A percentile compares a stretch with the other conserved stretches of the same genome.
Conservation (phyloP, 1,284 basidiomycete genomes). For the Boletus sp. region DNA sequence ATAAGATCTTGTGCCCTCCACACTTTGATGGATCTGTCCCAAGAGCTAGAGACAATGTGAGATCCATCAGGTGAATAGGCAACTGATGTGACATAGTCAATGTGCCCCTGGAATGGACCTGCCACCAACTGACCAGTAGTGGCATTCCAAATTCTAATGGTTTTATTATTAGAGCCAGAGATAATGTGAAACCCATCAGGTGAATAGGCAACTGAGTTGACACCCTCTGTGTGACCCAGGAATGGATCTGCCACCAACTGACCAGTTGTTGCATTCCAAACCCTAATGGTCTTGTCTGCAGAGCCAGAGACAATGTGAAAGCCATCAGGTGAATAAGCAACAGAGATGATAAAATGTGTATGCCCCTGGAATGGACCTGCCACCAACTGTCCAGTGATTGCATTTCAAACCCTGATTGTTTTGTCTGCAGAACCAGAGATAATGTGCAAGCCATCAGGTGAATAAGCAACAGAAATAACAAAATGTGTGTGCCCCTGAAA, state of each 20-base stretch:
- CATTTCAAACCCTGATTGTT: background rate
- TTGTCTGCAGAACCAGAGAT: background rate
- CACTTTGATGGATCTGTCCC: background rate
- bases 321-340: background rate
- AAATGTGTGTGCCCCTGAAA: background rate
- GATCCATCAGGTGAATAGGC: background rate
- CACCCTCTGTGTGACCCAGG: fast-evolving
- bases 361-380: background rate
- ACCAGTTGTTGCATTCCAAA: background rate
- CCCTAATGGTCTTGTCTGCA: background rate
- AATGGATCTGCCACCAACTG: background rate
- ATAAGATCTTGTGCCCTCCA: background rate
- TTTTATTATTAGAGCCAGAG: background rate
- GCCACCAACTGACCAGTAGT: background rate
- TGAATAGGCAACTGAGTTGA: background rate
- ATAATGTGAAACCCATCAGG: background rate
- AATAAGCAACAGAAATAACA: background rate
- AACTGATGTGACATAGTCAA: fast-evolving
- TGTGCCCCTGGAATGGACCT: background rate
- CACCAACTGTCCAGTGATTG: background rate
- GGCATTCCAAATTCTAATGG: background rate
- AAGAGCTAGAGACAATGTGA: background rate
- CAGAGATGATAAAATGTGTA: fast-evolving
- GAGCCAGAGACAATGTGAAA: background rate
- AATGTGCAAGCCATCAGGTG: background rate